Evolutionary conservation across 202 grass and related monocot species (phyloP), one percentile per base, ranked within the genome.

Genomic region (Dendrocalamus latiflorus): DNA sequence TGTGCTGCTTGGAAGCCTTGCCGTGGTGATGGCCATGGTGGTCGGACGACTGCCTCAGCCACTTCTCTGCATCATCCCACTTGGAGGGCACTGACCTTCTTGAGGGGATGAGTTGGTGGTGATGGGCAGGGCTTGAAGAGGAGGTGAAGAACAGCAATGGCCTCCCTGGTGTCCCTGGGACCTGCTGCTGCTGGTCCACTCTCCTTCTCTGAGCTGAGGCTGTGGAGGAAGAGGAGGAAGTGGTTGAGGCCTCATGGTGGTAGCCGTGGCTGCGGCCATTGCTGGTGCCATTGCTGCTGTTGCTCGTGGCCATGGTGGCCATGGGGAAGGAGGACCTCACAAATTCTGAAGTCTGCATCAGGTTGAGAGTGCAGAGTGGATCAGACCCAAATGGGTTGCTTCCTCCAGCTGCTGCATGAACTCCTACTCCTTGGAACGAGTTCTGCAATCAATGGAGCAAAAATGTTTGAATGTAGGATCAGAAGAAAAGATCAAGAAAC

Each of bases 51-150:
- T 87, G 84, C 55, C 56, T 89, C 55, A 95, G 64, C 93, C 93
- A 95, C 84, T 95, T 99, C 91, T 99, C 96, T 0, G 96, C 96
- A 84, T 99, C 96, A 57, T 99, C 96, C 96, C 93, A 98, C 86
- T 95, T 99, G 36, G 96, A 95, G 10, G 96, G 96, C 39, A 95
- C 78, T 0, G 62, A 89, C 85, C 89, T 76, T 62, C 87, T 85
- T 1, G 85, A 48, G 0, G 80, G 57, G 69, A 80, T 57, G 75
- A 90, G 62, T 26, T 83, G 88, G 45, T 79, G 70, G 72, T 81
- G 77, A 26, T 93, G 85, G 2, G 74, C 80, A 4, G 93, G 93
- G 80, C 93, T 99, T 11, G 79, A 87, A 47, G 85, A 81, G 66
- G 83, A 74, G 5, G 68, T 54, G 79, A 90, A 53, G 81, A 91